Evolutionary conservation across 202 grass and related monocot genomes (phyloP).

Genomic region (Panicum hallii): DNA sequence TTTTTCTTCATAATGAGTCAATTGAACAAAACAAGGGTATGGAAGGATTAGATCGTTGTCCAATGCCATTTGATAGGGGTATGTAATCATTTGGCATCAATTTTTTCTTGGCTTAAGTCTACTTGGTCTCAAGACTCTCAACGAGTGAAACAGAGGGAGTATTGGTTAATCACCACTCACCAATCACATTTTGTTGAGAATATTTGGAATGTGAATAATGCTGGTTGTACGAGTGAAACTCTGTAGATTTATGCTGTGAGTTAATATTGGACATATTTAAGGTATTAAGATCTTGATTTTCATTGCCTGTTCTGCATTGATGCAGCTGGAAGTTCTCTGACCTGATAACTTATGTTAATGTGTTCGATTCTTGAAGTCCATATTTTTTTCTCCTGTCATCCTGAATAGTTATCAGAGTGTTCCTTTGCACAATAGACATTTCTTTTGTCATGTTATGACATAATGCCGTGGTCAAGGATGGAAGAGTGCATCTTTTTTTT

Average conservation of each 20-base stretch:
- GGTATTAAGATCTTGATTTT: not conserved
- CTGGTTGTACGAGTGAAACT: not conserved
- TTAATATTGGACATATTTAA: not conserved
- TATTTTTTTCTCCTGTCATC: not conserved
- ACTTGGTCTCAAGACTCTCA: not conserved
- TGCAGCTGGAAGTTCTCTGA: not conserved
- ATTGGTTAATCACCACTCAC: not conserved
- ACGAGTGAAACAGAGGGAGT: not conserved
- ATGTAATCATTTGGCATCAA: not conserved
- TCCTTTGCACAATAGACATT: not conserved
- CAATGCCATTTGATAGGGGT: not conserved
- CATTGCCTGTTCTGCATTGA: not conserved
- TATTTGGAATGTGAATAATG: constrained; percentile 9
- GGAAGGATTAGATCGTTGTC: not conserved
- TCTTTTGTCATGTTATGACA: constrained; percentile 20
- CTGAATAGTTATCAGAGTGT: not conserved
- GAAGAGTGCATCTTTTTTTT: not conserved
- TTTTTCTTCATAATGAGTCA: not conserved
- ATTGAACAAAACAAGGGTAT: not conserved
- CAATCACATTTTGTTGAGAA: not conserved
- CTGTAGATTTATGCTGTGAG: not conserved
- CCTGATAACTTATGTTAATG: not conserved
- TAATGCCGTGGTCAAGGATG: not conserved
- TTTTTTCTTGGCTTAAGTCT: not conserved
- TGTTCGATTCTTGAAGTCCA: constrained; percentile 8